Percentiles rank a stretch among this genome's conserved stretches.
Conservation (phyloP, 176 grass and related monocot species). For the Oropetium thomaeum region DNA sequence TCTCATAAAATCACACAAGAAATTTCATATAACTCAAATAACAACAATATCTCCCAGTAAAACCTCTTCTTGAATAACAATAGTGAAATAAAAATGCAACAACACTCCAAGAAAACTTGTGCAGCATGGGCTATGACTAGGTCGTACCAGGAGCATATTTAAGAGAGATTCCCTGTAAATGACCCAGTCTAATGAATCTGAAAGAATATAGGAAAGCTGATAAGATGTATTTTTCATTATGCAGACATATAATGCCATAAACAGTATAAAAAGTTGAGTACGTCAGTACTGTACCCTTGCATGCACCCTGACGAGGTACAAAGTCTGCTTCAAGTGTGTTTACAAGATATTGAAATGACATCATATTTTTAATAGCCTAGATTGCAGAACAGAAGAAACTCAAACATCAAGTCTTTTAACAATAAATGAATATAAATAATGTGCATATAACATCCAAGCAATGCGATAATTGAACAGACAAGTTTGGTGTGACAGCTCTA, state of each 20-base stretch:
- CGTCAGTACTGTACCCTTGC: constrained; percentile 57
- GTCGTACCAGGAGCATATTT: constrained; percentile 71
- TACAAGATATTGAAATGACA: constrained; percentile 79
- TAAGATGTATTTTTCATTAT: constrained; percentile 5
- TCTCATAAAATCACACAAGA: constrained; percentile 27
- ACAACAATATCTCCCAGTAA: not conserved
- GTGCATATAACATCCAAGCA: not conserved
- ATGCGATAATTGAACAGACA: constrained; percentile 24
- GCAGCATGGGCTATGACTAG: constrained; percentile 8
- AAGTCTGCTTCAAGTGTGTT: constrained; percentile 74
- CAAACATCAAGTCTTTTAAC: constrained; percentile 15
- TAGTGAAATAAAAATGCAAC: not conserved
- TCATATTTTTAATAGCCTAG: constrained; percentile 60
- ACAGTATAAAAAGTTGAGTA: constrained; percentile 12
- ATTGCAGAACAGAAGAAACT: constrained; percentile 32
- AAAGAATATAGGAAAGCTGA: constrained; percentile 37
- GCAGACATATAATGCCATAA: constrained; percentile 7
- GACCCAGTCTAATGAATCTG: constrained; percentile 76
- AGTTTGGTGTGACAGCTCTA: not conserved
- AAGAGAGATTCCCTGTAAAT: constrained; percentile 78
- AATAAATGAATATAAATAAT: not conserved
- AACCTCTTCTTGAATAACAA: constrained; percentile 23
- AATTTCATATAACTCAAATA: constrained; percentile 8
- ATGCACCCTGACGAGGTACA: constrained; percentile 59
- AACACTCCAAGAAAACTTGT: constrained; percentile 3